Evolutionary conservation across 2,329 filamentous ascomycete genomes (phyloP).

Genomic region (Fusarium sp.): DNA sequence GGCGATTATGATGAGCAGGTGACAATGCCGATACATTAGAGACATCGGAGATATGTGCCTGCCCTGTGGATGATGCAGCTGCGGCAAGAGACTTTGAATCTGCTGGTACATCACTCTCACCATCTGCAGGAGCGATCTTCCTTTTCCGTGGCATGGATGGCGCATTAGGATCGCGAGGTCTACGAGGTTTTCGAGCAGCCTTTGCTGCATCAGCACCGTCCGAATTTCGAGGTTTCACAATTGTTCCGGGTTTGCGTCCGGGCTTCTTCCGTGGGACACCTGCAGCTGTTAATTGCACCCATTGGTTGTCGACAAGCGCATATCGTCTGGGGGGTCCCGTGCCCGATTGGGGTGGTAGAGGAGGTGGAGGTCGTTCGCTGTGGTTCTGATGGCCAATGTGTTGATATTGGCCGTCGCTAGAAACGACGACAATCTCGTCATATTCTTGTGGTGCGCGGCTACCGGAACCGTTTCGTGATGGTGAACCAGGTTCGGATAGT

Average conservation of each 20-base stretch:
- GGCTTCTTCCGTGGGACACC: slow-evolving; percentile 72
- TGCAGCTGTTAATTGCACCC: slow-evolving; percentile 65
- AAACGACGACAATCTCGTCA: slow-evolving; percentile 62
- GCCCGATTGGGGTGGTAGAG: slow-evolving; percentile 36
- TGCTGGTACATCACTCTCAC: slow-evolving; percentile 51
- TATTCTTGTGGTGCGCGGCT: slow-evolving; percentile 50
- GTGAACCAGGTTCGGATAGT: slow-evolving; percentile 61
- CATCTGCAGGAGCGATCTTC: slow-evolving; percentile 58
- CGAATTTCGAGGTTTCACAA: slow-evolving; percentile 57
- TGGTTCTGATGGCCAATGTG: slow-evolving; percentile 37
- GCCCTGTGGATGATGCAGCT: slow-evolving; percentile 35
- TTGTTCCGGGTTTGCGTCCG: slow-evolving; percentile 71
- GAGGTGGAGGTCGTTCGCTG: slow-evolving; percentile 36
- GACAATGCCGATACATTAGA: slow-evolving; percentile 41
- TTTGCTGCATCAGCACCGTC: slow-evolving; percentile 56
- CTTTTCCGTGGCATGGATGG: slow-evolving; percentile 66
- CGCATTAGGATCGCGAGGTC: slow-evolving; percentile 69
- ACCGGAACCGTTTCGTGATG: slow-evolving; percentile 50
- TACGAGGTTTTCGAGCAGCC: slow-evolving; percentile 61
- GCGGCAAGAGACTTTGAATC: slow-evolving; percentile 51
- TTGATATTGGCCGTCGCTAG: slow-evolving; percentile 44
- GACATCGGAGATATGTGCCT: slow-evolving; percentile 39
- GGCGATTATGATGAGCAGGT: slow-evolving; percentile 47
- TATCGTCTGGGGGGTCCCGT: slow-evolving; percentile 47
- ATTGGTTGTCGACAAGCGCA: slow-evolving; percentile 52